Evolutionary conservation across 1,139 yeast species (phyloP).

Genomic region (Candida tropicalis): DNA sequence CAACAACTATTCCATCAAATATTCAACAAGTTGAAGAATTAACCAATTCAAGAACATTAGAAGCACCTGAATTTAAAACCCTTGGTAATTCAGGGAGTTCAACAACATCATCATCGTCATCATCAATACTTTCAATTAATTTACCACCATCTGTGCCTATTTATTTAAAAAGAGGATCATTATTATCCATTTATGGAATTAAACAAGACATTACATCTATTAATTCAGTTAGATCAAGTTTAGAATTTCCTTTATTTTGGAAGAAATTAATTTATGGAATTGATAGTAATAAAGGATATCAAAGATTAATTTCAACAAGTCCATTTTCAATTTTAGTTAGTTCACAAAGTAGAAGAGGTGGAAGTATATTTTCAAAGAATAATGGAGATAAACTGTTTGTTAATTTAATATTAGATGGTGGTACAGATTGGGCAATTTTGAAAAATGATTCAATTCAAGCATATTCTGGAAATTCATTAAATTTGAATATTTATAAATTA

Average conservation of each 20-base stretch:
- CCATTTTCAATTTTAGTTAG: conserved; percentile 45
- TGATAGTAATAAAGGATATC: conserved; percentile 43
- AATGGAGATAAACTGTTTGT: conserved; percentile 48
- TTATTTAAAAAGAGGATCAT: conserved; percentile 47
- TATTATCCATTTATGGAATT: conserved; percentile 49
- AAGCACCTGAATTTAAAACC: conserved; percentile 33
- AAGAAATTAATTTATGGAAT: conserved; percentile 42
- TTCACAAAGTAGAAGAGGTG: too few relatives aligned
- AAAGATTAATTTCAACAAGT: conserved; percentile 48
- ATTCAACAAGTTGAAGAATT: conserved; percentile 24
- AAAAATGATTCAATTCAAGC: conserved; percentile 49
- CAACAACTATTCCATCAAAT: conserved; percentile 21
- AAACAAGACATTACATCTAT: conserved; percentile 19
- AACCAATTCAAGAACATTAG: conserved; percentile 20
- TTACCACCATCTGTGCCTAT: conserved; percentile 64
- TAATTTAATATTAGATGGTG: conserved; percentile 54
- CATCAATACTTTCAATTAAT: conserved; percentile 44
- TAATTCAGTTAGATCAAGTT: conserved; percentile 29
- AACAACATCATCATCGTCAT: too few relatives aligned
- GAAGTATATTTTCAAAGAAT: too few relatives aligned
- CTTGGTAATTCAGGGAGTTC: too few relatives aligned
- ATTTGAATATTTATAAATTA: conserved; percentile 33
- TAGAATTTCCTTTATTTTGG: conserved; percentile 38
- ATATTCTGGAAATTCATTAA: conserved; percentile 53
- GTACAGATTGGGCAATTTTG: conserved; percentile 62